Evolutionary conservation across 176 grass and related monocot species (phyloP).

Genomic region (Zizania latifolia): DNA sequence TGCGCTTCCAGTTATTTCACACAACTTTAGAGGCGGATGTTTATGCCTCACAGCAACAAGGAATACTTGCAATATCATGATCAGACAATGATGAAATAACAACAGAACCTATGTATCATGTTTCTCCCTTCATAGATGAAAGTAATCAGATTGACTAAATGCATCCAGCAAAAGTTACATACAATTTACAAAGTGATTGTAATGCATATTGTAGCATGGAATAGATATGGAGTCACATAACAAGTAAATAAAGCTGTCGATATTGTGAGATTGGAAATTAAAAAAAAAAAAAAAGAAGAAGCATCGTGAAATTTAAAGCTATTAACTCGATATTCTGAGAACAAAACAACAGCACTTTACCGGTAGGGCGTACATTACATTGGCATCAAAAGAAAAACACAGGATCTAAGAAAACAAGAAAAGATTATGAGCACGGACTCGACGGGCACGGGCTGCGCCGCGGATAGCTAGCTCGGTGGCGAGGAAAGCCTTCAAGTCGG

Average conservation of each 20-base stretch:
- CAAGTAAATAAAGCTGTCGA: no score
- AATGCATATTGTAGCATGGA: not conserved
- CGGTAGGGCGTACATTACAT: not conserved
- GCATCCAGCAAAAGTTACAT: not conserved
- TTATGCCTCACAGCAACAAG: no score
- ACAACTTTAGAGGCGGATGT: no score
- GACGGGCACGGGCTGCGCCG: conserved; percentile 42
- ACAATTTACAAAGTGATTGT: not conserved
- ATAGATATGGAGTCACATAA: no score
- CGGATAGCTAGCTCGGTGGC: conserved; percentile 43
- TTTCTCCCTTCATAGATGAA: not conserved
- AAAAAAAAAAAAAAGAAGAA: no score
- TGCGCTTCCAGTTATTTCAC: not conserved
- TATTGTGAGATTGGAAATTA: no score
- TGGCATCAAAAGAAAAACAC: not conserved
- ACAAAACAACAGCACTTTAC: not conserved
- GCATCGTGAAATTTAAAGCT: no score
- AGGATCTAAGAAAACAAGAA: not conserved
- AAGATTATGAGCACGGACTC: conserved; percentile 43
- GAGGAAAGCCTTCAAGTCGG: conserved; percentile 54
- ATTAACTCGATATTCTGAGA: not conserved
- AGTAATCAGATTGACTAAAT: not conserved
- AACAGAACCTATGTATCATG: not conserved
- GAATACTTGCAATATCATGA: not conserved
- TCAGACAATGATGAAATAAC: not conserved